Evolutionary conservation across 192 early-diverging fungal species (phyloP).

Genomic region (Coemansia nantahalensis): DNA sequence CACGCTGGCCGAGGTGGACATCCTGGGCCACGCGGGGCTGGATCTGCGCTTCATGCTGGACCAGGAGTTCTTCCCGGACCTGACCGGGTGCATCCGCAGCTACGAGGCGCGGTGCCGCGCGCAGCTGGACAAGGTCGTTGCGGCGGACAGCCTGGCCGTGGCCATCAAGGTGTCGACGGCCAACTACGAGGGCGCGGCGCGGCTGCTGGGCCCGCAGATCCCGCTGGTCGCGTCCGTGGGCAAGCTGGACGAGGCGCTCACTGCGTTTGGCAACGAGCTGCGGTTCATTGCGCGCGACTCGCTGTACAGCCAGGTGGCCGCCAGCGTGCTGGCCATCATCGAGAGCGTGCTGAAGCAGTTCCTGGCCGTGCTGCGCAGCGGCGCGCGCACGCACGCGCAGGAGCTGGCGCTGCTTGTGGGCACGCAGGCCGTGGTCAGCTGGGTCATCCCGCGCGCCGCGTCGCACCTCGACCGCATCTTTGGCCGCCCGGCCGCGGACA

Average conservation of each 20-base stretch:
- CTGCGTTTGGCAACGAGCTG: conserved; percentile 52
- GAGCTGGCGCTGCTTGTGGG: conserved; percentile 51
- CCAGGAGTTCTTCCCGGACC: conserved; percentile 71
- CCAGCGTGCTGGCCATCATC: conserved; percentile 47
- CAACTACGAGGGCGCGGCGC: conserved; percentile 15
- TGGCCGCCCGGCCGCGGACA: conserved; percentile 50
- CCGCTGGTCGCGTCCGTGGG: conserved; percentile 42
- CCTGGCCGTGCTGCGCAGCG: conserved; percentile 33
- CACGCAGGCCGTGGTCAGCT: conserved; percentile 47
- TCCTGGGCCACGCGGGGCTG: conserved; percentile 78
- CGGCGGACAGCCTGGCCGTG: conserved; percentile 66
- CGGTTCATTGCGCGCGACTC: conserved; percentile 54
- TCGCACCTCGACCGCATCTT: conserved; percentile 47
- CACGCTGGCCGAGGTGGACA: conserved; percentile 72
- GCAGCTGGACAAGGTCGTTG: conserved; percentile 62
- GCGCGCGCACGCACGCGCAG: conserved; percentile 20
- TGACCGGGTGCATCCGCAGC: conserved; percentile 65
- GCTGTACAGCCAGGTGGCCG: conserved; percentile 53
- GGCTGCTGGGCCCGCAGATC: conserved; percentile 40
- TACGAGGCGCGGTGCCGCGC: conserved; percentile 65
- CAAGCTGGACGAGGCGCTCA: conserved; percentile 48
- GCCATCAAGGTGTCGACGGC: conserved; percentile 51
- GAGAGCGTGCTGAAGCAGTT: conserved; percentile 54
- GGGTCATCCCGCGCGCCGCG: conserved; percentile 49
- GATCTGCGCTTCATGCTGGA: conserved; percentile 84